Evolutionary conservation across 2,329 filamentous ascomycete species (phyloP).

Genomic region (Diaporthe longicolla): DNA sequence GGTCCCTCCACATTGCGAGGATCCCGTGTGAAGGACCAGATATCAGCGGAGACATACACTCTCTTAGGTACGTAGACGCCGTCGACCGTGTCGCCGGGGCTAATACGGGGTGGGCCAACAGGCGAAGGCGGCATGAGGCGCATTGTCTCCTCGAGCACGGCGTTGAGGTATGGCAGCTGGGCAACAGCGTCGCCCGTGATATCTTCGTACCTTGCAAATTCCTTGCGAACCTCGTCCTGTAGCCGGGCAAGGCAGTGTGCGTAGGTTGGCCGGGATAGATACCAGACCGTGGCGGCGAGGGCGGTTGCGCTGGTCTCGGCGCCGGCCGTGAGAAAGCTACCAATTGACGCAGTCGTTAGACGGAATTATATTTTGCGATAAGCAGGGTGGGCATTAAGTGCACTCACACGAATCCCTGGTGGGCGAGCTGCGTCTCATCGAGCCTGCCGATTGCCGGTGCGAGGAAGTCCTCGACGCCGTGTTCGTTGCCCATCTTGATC

Average conservation of each 20-base stretch:
- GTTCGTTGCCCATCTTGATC: conserved; percentile 42
- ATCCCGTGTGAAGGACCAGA: conserved; percentile 47
- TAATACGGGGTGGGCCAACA: conserved; percentile 48
- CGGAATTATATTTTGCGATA: rapidly evolving
- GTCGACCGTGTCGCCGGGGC: conserved; percentile 48
- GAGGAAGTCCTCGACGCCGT: conserved; percentile 43
- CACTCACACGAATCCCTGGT: conserved; percentile 36
- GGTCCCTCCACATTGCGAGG: conserved; percentile 41
- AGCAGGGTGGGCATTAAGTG: rapidly evolving
- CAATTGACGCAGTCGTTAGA: not conserved
- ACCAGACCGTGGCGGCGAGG: conserved; percentile 41
- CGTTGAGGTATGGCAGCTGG: conserved; percentile 24
- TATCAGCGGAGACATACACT: conserved; percentile 44
- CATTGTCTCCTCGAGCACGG: conserved; percentile 37
- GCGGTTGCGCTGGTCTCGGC: conserved; percentile 45
- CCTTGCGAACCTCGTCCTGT: conserved; percentile 40
- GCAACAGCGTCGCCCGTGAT: conserved; percentile 41
- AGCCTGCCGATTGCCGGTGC: conserved; percentile 38
- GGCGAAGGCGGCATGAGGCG: conserved; percentile 36
- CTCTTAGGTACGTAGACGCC: conserved; percentile 47
- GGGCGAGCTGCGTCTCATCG: conserved; percentile 36
- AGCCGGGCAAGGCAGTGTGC: conserved; percentile 35
- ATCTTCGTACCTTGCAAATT: conserved; percentile 37
- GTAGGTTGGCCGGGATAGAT: conserved; percentile 33
- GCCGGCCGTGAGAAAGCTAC: conserved; percentile 42